phyloP scores from a whole-genome alignment of 1,284 basidiomycete genomes.

The Volvariella surrecta region DNA sequence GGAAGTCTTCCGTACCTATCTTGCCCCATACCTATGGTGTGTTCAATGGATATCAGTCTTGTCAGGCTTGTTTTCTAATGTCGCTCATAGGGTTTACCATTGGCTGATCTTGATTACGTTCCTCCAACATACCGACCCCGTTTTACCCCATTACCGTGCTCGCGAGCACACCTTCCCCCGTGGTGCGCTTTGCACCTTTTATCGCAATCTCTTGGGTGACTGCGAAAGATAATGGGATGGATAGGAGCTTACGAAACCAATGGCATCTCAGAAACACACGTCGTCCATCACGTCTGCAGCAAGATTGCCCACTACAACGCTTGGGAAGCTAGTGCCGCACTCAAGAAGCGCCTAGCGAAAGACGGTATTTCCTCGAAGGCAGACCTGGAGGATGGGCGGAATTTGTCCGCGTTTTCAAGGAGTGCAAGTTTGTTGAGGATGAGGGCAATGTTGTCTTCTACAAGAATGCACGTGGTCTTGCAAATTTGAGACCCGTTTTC shows the following conservation, averaged over 20 bases:
- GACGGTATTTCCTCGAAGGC: conserved; percentile 55
- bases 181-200: conserved; percentile 90
- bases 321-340: conserved; percentile 89
- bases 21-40: conserved; percentile 86
- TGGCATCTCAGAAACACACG: conserved; percentile 91
- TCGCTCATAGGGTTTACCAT: conserved; percentile 79
- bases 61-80: too few species aligned
- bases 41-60: conserved; percentile 13
- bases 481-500: conserved; percentile 58
- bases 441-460: conserved; percentile 88
- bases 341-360: conserved; percentile 72
- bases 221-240: conserved; percentile 68
- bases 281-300: conserved; percentile 84
- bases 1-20: conserved; percentile 76
- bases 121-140: conserved; percentile 96
- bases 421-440: conserved; percentile 92
- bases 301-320: conserved; percentile 93
- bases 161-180: conserved; percentile 91
- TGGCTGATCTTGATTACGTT: conserved; percentile 92
- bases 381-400: conserved; percentile 73
- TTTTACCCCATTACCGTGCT: conserved; percentile 91
- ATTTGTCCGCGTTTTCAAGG: conserved; percentile 62
- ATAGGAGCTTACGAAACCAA: conserved; percentile 74
- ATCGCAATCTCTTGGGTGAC: conserved; percentile 83
- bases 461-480: conserved; percentile 81